Conservation (phyloP, 371 early-diverging fungal species). For the Sanchytrium tribonematis region DNA sequence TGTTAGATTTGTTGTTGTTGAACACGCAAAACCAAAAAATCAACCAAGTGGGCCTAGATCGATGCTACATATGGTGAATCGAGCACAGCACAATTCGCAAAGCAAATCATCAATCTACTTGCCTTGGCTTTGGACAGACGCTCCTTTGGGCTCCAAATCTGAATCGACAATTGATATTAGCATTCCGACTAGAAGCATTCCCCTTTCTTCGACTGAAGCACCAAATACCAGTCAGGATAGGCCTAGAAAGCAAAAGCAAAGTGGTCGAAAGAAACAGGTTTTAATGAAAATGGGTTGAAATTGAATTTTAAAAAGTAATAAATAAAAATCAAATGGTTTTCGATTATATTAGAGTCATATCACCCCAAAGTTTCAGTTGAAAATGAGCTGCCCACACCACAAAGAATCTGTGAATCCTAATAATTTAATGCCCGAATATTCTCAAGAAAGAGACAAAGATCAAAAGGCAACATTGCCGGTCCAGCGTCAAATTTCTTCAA, state of each 20-base stretch:
- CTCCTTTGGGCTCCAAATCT: not conserved
- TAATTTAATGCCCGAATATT: constrained; percentile 54
- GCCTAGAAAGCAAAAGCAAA: not conserved
- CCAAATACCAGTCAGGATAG: not conserved
- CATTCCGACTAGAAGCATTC: not conserved
- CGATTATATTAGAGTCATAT: not conserved
- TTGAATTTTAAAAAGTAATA: not conserved
- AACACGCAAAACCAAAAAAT: not conserved
- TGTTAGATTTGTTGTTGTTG: not conserved
- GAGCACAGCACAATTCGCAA: not conserved
- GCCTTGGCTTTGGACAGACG: not conserved
- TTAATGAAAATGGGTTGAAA: not conserved
- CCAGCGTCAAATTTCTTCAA: constrained; percentile 37
- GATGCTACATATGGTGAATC: not conserved
- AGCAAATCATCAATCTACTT: not conserved
- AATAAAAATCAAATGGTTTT: too few species aligned
- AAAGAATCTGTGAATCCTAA: not conserved
- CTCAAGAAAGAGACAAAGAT: constrained; percentile 30
- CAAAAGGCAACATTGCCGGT: constrained; percentile 37
- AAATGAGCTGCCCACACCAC: not conserved
- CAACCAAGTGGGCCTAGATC: not conserved
- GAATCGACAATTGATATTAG: not conserved
- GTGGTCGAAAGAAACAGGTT: not conserved
- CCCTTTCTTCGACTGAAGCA: too few species aligned
- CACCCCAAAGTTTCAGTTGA: not conserved